These are phyloP conservation scores for Pelagomonas calceolata DNA, from an alignment of 108 stramenopile species.

Conservation along the genomic window DNA sequence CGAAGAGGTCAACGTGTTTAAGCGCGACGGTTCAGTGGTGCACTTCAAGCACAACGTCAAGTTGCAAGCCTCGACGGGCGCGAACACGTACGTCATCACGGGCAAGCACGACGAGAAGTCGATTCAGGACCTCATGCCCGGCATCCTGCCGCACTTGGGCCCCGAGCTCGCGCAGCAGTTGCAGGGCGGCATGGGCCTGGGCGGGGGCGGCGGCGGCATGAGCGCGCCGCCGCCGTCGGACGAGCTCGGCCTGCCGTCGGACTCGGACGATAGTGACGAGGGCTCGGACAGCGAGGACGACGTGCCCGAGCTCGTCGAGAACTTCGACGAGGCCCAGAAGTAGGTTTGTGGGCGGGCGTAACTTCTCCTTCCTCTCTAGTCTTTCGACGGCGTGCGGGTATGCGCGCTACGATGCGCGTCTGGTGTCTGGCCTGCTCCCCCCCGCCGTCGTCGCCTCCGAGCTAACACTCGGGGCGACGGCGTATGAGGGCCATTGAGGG, in stretches of 20 bases:
- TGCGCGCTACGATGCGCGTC: too few relatives aligned
- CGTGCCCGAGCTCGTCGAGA: constrained; percentile 88
- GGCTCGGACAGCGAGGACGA: constrained; percentile 85
- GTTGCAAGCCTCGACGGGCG: constrained; percentile 86
- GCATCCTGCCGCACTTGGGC: constrained; percentile 87
- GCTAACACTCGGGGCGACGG: too few relatives aligned
- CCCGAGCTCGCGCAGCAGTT: constrained; percentile 72
- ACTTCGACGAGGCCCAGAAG: constrained; percentile 81
- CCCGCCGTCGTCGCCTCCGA: too few relatives aligned
- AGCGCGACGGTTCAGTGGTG: constrained; percentile 90
- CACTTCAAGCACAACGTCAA: constrained; percentile 77
- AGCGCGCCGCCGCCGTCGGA: constrained; percentile 11
- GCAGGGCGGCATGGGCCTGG: constrained; percentile 37
- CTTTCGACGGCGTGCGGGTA: too few relatives aligned
- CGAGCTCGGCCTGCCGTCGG: constrained; percentile 31
- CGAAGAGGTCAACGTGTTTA: constrained; percentile 96
- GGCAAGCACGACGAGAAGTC: constrained; percentile 82
- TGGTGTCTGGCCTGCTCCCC: too few relatives aligned
- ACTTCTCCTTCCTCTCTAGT: too few relatives aligned
- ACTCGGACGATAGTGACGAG: constrained; percentile 58
- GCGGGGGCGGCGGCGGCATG: constrained; percentile 10
- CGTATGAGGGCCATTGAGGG: too few relatives aligned
- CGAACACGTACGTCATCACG: constrained; percentile 94
- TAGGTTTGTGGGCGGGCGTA: too few relatives aligned
- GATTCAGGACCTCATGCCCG: constrained; percentile 83